Base-by-base conservation (phyloP, 1,139 yeast genomes). In the Protomyces inundatus region DNA sequence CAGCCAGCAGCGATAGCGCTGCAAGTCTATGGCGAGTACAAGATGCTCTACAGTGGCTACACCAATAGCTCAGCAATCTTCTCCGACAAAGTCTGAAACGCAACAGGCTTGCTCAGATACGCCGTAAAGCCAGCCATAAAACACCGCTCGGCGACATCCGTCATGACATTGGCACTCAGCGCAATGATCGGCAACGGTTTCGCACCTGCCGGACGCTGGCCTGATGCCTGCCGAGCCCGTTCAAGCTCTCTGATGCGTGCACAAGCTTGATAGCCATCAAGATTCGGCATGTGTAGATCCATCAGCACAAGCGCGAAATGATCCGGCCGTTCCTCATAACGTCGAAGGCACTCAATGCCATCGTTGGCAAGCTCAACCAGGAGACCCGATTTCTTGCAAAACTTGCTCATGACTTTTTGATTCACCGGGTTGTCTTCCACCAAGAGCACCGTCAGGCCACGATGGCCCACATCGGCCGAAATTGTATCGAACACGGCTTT, bases 361-460 rank as follows among this genome's bases (percentile, higher is more conserved):
- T 91, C 93, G 67, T 86, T 82, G 0, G 96, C 97, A 75, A 89
- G 76, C 5, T 85, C 85, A 55, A 93, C 79, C 68, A 86, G 82
- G 4, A 75, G 75, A 67, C 88, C 82, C 0, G 96, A 96, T 74
- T 90, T 96, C 65, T 81, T 81, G 66, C 93, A 79, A 96, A 91
- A 90, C 66, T 97, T 78, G 70, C 82, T 84, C 70, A 90, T 87
- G 39, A 93, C 96, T 73, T 90, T 95, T 73, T 90, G 97, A 73
- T 93, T 91, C 10, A 93, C 95, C 69, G 81, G 77, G 70, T 93
- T 93, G 73, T 93, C 98, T 72, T 93, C 98, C 0, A 97, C 98
- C n/a, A 93, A 91, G 65, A 93, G 79, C 32, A 93, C 84, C 60
- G 80, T 74, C 55, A 50, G 51, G 3, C 58, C 58, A 16, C 36